A percentile compares a stretch with the other conserved stretches of the same genome.
phyloP scores from a whole-genome alignment of 148 eudicot species.

The Rhododendron ovatum region DNA sequence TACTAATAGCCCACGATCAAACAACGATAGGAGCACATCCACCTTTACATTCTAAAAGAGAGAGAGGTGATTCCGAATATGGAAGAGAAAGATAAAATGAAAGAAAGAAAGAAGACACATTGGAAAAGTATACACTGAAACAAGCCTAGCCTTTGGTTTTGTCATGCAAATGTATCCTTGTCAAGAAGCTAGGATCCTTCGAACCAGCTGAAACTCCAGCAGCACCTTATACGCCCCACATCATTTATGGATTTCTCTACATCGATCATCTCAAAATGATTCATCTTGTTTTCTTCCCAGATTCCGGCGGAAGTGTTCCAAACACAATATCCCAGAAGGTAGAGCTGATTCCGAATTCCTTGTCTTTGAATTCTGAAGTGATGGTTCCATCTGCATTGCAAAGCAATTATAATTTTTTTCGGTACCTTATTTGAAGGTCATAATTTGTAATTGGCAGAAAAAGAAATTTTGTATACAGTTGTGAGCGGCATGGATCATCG shows the following conservation, averaged over 20 bases:
- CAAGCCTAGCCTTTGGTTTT: background rate
- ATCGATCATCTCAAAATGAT: background rate
- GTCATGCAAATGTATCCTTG: background rate
- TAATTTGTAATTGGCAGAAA: background rate
- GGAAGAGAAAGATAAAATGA: background rate
- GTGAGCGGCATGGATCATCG: background rate
- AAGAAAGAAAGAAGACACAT: background rate
- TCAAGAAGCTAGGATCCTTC: background rate
- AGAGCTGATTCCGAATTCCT: slow-evolving; percentile 77
- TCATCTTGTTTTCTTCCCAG: slow-evolving; percentile 37
- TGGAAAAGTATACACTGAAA: background rate
- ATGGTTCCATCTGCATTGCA: slow-evolving; percentile 61
- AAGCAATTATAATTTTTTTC: background rate
- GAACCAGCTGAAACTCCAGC: background rate
- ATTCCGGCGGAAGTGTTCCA: slow-evolving; percentile 63
- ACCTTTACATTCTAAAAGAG: too few species aligned
- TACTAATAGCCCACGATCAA: too few species aligned
- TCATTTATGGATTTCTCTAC: background rate
- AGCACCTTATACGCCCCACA: background rate
- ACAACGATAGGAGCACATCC: too few species aligned
- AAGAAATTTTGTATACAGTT: background rate
- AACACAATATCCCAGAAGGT: slow-evolving; percentile 72
- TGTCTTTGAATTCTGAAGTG: slow-evolving; percentile 65
- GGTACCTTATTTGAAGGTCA: background rate
- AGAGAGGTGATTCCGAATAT: background rate